Evolutionary conservation across 345 rosid genomes (phyloP).

Genomic region (Aquilaria malaccensis): DNA sequence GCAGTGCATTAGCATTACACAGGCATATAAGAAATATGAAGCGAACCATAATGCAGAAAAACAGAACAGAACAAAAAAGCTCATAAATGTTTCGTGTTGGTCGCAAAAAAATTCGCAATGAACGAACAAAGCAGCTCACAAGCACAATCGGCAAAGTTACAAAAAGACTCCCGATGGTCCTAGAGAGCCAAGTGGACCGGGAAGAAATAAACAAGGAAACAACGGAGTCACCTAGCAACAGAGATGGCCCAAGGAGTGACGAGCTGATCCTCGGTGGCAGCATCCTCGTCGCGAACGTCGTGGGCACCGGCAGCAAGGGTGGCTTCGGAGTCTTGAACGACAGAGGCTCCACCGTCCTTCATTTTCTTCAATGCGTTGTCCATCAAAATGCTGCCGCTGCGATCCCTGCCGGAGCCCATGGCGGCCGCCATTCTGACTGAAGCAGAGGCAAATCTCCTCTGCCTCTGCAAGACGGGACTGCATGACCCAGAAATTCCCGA

Average conservation of each 20-base stretch:
- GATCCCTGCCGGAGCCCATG: slow-evolving; percentile 30
- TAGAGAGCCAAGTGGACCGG: too few species aligned
- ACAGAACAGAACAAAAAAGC: neutral
- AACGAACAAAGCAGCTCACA: neutral
- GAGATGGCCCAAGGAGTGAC: slow-evolving; percentile 82
- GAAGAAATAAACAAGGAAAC: neutral
- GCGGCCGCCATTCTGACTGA: slow-evolving; percentile 32
- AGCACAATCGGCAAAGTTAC: neutral
- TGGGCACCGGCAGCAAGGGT: slow-evolving; percentile 47
- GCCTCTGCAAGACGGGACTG: slow-evolving; percentile 31
- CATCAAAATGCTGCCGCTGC: slow-evolving; percentile 35
- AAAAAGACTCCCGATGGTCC: neutral
- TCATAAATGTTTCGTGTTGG: neutral
- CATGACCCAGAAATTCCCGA: slow-evolving; percentile 32
- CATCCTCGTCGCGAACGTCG: slow-evolving; percentile 65
- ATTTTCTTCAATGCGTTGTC: slow-evolving; percentile 32
- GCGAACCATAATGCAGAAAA: neutral
- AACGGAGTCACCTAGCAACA: slow-evolving; percentile 56
- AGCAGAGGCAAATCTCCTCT: slow-evolving; percentile 27
- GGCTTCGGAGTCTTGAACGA: slow-evolving; percentile 38
- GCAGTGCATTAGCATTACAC: neutral
- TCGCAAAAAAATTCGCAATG: too few species aligned
- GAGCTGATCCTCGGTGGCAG: slow-evolving; percentile 61
- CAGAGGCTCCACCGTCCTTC: slow-evolving; percentile 25
- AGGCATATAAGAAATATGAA: neutral